Percentiles rank a stretch among this genome's conserved stretches.
Evolutionary conservation across 2,329 filamentous ascomycete genomes (phyloP).

Genomic region (Macrophomina phaseolina): DNA sequence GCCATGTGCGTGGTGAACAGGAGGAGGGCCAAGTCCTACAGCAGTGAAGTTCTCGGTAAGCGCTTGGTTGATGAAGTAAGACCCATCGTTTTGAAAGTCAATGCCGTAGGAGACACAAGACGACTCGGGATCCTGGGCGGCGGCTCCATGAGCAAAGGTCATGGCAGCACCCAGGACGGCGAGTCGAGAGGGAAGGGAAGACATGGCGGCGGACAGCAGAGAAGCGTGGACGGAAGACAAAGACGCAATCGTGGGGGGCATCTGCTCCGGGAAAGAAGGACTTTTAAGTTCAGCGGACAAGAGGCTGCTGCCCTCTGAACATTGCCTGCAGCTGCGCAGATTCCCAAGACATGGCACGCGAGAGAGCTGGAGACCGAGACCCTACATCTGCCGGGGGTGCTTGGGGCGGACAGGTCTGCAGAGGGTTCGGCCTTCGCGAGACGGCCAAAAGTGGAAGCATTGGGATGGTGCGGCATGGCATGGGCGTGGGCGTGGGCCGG

Average conservation of each 20-base stretch:
- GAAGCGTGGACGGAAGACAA: not conserved
- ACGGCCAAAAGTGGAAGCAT: slow-evolving; percentile 17
- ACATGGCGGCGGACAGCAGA: slow-evolving; percentile 32
- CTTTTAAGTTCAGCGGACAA: slow-evolving; percentile 15
- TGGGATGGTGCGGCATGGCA: not conserved
- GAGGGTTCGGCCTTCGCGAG: not conserved
- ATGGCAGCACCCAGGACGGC: slow-evolving; percentile 36
- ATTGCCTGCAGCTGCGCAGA: not conserved
- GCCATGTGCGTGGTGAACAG: not conserved
- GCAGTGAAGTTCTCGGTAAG: slow-evolving; percentile 50
- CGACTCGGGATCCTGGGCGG: slow-evolving; percentile 27
- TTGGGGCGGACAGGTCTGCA: not conserved
- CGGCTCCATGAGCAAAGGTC: slow-evolving; percentile 31
- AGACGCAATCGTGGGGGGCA: not conserved
- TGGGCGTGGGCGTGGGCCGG: not conserved
- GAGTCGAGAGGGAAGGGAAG: slow-evolving; percentile 36
- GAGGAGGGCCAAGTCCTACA: not conserved
- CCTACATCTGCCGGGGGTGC: not conserved
- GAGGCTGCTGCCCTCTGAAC: not conserved
- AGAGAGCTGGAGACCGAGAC: not conserved
- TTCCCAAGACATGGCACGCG: slow-evolving; percentile 1
- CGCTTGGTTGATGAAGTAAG: slow-evolving; percentile 54
- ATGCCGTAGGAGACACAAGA: slow-evolving; percentile 47
- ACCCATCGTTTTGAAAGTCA: slow-evolving; percentile 51
- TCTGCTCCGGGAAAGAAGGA: not conserved